Conservation (phyloP, 345 rosid species). For the Acer campestre region DNA sequence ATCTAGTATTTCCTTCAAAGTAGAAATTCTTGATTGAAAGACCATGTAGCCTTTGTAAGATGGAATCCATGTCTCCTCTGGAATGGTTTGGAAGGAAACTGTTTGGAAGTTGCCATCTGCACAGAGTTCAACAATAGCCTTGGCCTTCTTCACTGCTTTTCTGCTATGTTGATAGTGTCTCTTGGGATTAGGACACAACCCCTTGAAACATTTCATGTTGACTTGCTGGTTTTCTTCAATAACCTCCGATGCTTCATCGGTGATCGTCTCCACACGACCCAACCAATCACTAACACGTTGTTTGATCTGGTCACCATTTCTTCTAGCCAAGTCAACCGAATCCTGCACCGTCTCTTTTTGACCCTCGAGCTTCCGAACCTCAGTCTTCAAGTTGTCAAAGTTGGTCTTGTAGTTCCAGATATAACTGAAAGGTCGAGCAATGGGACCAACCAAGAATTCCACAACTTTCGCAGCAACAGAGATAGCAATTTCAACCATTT, state of each 20-base stretch:
- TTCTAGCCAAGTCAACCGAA: too few species aligned
- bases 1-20: background rate
- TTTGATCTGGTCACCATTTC: background rate
- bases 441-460: too few species aligned
- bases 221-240: background rate
- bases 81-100: background rate
- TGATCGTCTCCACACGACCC: background rate
- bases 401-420: too few species aligned
- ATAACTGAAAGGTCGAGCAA: too few species aligned
- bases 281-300: background rate
- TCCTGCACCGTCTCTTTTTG: background rate
- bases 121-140: background rate
- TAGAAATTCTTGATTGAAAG: conserved; percentile 21
- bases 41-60: background rate
- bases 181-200: conserved; percentile 12
- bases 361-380: too few species aligned
- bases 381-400: too few species aligned
- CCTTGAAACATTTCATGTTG: conserved; percentile 14
- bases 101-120: background rate
- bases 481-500: too few species aligned
- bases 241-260: background rate
- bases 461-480: too few species aligned
- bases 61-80: background rate
- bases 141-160: conserved; percentile 10
- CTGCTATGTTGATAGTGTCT: conserved; percentile 5